Evolutionary conservation across 345 rosid species (phyloP).

Genomic region (Balakata baccata): DNA sequence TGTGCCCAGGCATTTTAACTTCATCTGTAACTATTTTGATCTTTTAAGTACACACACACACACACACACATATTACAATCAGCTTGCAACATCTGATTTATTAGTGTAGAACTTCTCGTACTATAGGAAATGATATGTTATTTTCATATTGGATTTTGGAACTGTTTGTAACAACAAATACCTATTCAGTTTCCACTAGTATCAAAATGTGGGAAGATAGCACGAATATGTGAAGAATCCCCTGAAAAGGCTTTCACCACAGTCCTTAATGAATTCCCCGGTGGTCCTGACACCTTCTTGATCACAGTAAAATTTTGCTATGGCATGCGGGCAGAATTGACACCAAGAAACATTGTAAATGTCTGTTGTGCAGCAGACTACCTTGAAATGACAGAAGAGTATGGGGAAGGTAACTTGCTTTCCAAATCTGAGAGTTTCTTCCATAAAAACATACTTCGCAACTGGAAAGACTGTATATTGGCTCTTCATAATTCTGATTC

Average conservation of each 20-base stretch:
- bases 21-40: background rate
- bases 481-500: slow-evolving; percentile 70
- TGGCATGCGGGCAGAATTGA: slow-evolving; percentile 62
- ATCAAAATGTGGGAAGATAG: slow-evolving; percentile 80
- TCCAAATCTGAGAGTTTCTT: slow-evolving; percentile 65
- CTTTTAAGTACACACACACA: background rate
- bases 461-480: slow-evolving; percentile 87
- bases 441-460: slow-evolving; percentile 63
- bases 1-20: background rate
- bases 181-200: slow-evolving; percentile 85
- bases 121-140: background rate
- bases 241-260: slow-evolving; percentile 35
- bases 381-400: slow-evolving; percentile 80
- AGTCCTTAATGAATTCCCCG: slow-evolving; percentile 75
- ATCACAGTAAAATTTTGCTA: slow-evolving; percentile 74
- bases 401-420: slow-evolving; percentile 79
- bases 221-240: slow-evolving; percentile 51
- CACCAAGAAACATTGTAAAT: slow-evolving; percentile 64
- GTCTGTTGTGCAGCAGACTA: slow-evolving; percentile 74
- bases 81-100: background rate
- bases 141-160: slow-evolving; percentile 2
- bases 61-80: background rate
- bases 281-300: slow-evolving; percentile 68
- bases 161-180: slow-evolving; percentile 21
- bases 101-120: background rate